These are phyloP conservation scores for Microascus cirrosus DNA, from an alignment of 2,329 filamentous ascomycete genomes.

Conservation along the genomic window DNA sequence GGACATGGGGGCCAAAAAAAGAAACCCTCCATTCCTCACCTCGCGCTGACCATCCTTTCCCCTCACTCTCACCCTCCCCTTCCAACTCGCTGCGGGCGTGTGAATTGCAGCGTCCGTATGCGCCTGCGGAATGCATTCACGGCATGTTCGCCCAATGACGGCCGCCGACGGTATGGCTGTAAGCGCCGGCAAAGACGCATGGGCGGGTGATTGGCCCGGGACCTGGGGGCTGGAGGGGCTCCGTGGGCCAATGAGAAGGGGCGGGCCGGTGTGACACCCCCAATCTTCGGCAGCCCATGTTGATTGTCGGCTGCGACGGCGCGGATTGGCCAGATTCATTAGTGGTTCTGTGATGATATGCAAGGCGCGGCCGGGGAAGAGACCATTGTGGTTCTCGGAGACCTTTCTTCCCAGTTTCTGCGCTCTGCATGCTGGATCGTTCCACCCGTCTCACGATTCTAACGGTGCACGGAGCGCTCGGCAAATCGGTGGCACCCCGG, in stretches of 20 bases:
- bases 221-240: neutral
- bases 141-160: constrained; percentile 1
- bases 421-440: neutral
- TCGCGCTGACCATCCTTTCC: neutral
- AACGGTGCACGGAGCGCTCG: neutral
- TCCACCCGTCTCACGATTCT: neutral
- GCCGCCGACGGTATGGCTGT: neutral
- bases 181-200: neutral
- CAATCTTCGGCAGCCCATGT: neutral
- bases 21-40: neutral
- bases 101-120: neutral
- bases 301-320: neutral
- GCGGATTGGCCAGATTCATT: neutral
- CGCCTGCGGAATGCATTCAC: constrained; percentile 1
- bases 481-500: neutral
- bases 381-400: too few relatives aligned
- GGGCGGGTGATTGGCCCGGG: constrained; percentile 5
- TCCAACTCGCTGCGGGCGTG: neutral
- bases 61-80: neutral
- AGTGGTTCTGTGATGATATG: neutral
- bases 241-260: neutral
- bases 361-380: neutral
- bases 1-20: neutral
- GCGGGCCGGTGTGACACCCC: neutral
- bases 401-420: neutral